Conservation (phyloP, 176 grass and related monocot genomes). For the Triticum urartu region DNA sequence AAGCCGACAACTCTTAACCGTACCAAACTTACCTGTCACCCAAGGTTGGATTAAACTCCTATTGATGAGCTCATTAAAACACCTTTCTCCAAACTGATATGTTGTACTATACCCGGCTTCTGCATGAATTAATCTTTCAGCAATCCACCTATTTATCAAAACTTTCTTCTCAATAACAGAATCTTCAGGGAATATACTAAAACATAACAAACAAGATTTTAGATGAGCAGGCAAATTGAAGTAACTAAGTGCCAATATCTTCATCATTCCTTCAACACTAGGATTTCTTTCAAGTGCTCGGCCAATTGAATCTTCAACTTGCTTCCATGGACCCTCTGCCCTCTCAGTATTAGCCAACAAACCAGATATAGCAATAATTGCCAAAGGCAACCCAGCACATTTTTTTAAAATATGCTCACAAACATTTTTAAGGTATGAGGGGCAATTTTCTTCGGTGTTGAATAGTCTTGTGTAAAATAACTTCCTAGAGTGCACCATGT, state of each 20-base stretch:
- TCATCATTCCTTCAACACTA: background rate
- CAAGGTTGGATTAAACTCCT: background rate
- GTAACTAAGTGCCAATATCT: background rate
- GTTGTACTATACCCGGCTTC: background rate
- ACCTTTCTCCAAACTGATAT: background rate
- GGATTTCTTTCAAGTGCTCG: background rate
- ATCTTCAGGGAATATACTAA: background rate
- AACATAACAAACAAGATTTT: background rate
- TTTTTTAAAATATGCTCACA: background rate
- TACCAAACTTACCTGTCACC: too few relatives aligned
- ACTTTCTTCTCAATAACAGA: too few relatives aligned
- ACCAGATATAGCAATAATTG: background rate
- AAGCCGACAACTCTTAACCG: too few relatives aligned
- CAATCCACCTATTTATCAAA: constrained; percentile 33
- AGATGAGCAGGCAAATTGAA: background rate
- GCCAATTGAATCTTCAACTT: background rate
- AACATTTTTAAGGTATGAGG: background rate
- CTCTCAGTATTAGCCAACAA: background rate
- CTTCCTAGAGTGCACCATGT: background rate
- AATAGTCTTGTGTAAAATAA: background rate
- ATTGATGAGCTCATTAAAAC: background rate
- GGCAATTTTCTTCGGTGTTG: background rate
- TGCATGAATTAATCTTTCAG: constrained; percentile 34
- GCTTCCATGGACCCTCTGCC: background rate
- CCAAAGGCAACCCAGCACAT: background rate